Conservation (phyloP, 78 protist genomes). For the Chrysochromulina tobinii region DNA sequence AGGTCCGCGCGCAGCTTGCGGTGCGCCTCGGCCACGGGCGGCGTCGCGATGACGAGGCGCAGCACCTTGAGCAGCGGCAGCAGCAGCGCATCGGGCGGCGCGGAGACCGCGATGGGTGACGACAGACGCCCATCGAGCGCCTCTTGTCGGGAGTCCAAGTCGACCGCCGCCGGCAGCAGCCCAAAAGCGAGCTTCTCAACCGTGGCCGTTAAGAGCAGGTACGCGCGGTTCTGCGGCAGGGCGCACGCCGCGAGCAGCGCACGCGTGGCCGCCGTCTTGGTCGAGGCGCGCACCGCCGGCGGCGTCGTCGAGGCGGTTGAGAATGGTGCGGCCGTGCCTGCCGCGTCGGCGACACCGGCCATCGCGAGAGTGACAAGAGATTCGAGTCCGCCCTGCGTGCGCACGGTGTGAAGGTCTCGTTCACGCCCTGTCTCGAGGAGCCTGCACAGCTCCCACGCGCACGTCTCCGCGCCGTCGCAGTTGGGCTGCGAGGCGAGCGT, state of each 20-base stretch:
- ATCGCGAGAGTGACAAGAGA: neutral
- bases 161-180: too few species aligned
- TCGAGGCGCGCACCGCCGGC: conserved; percentile 1
- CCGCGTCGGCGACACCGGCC: neutral
- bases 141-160: too few species aligned
- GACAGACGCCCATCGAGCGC: too few species aligned
- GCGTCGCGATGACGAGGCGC: conserved; percentile 4
- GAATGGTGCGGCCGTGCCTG: neutral
- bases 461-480: neutral
- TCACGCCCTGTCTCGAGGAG: conserved; percentile 3
- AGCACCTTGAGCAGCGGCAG: conserved; percentile 4
- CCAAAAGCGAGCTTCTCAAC: neutral
- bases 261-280: neutral
- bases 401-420: neutral
- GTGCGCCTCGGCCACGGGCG: neutral
- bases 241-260: conserved; percentile 25
- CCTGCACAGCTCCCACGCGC: neutral
- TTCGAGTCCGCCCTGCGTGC: neutral
- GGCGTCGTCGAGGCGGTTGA: neutral
- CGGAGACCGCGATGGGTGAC: too few species aligned
- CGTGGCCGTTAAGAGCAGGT: neutral
- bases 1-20: neutral
- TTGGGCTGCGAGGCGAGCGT: neutral
- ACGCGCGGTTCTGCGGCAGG: neutral
- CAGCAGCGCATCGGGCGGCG: neutral